Evolutionary conservation across 1,284 basidiomycete species (phyloP).

Genomic region (Flammula alnicola): DNA sequence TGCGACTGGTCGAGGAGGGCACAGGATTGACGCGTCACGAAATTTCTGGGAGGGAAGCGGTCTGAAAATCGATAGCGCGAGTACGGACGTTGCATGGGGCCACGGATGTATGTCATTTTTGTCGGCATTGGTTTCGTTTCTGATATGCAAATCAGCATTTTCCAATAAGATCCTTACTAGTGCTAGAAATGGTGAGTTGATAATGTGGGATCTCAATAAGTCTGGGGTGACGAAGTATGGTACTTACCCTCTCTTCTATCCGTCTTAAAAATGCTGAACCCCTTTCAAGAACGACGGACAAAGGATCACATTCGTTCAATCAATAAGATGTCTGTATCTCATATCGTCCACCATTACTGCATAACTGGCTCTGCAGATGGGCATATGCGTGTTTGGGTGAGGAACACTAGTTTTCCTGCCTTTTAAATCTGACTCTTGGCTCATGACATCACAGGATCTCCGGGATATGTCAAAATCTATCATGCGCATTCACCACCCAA

Average conservation of each 20-base stretch:
- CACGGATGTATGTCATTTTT: constrained; percentile 62
- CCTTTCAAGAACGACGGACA: constrained; percentile 62
- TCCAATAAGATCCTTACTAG: constrained; percentile 84
- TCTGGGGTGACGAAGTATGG: constrained; percentile 72
- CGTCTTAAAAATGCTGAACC: constrained; percentile 9
- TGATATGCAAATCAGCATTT: constrained; percentile 52
- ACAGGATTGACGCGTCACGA: constrained; percentile 66
- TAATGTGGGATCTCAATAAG: constrained; percentile 84
- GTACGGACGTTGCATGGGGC: constrained; percentile 84
- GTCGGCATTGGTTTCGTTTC: constrained; percentile 3
- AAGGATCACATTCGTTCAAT: constrained; percentile 81
- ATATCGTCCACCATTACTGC: constrained; percentile 67
- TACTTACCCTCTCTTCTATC: constrained; percentile 32
- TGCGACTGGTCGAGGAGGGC: constrained; percentile 58
- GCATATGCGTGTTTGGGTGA: constrained; percentile 81
- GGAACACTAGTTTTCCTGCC: constrained; percentile 25
- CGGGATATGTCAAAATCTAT: constrained; percentile 71
- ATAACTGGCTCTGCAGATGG: constrained; percentile 86
- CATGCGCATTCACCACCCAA: constrained; percentile 76
- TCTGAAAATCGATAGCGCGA: constrained; percentile 74
- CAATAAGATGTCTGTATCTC: constrained; percentile 70
- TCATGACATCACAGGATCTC: constrained; percentile 64
- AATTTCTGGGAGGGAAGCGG: constrained; percentile 78
- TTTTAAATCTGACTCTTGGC: constrained; percentile 5
- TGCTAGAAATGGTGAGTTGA: constrained; percentile 81